phyloP scores from a whole-genome alignment of 2,329 filamentous ascomycete genomes.

The Ceratocystis variospora region DNA sequence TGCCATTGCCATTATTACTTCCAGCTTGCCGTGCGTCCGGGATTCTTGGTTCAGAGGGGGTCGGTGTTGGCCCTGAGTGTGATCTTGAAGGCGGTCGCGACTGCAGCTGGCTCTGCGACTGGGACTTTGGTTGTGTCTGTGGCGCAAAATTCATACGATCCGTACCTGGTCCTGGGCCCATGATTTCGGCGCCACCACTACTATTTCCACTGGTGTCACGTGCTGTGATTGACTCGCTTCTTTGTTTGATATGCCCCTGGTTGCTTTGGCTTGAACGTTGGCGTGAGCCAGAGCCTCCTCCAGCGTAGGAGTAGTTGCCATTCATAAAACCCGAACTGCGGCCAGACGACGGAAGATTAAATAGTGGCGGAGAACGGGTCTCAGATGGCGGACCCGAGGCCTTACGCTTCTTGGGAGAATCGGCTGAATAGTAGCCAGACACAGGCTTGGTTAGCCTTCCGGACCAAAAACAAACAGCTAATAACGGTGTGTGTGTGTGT shows the following conservation, averaged over 20 bases:
- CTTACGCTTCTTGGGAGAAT: constrained; percentile 78
- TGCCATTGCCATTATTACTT: constrained; percentile 17
- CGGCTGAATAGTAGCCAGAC: constrained; percentile 38
- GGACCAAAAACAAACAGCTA: constrained; percentile 16
- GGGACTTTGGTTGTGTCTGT: neutral
- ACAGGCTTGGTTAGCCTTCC: constrained; percentile 27
- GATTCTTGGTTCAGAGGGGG: neutral
- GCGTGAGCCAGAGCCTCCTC: constrained; percentile 28
- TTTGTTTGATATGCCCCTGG: constrained; percentile 31
- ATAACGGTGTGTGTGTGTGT: neutral
- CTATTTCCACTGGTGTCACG: neutral
- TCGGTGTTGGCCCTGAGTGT: neutral
- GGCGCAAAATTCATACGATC: constrained; percentile 13
- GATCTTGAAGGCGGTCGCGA: neutral
- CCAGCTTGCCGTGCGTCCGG: constrained; percentile 13
- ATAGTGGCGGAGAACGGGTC: constrained; percentile 25
- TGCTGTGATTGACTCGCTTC: constrained; percentile 5
- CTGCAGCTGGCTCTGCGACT: neutral
- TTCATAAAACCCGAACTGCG: neutral
- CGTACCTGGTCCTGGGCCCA: neutral
- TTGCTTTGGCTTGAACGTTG: constrained; percentile 50
- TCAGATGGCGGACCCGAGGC: constrained; percentile 41
- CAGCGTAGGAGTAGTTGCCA: constrained; percentile 35
- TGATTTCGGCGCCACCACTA: neutral
- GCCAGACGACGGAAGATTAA: constrained; percentile 7